Evolutionary conservation across 176 grass and related monocot genomes (phyloP), one percentile per base, ranked within the genome.

Genomic region (Phoenix roebelenii): DNA sequence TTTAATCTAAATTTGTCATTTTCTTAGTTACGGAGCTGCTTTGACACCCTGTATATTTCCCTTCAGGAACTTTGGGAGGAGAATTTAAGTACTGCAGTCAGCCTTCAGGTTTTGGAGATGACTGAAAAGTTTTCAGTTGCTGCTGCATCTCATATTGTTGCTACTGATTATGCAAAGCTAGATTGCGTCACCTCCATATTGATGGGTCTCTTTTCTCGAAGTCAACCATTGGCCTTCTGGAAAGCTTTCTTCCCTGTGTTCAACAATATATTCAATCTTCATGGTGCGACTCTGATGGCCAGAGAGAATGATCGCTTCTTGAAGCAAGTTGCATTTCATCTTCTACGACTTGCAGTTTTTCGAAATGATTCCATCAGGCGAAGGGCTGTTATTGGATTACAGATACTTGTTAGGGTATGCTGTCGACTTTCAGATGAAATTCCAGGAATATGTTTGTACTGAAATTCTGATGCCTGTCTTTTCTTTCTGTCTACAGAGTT

Each of bases 301-400:
- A 98, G 93, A 75, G 93, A 98, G 73, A 98, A 98, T 72, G 93
- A 98, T 25, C 93, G 93, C 59, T 98, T 98, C 64, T 84, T 98
- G 75, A 98, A 98, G 73, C 87, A 98, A 85, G 83, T 92, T 73
- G 84, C 93, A 57, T 98, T 98, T 84, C 93, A 98, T 79, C 81
- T 98, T 61, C 48, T 98, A 69, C 78, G 87, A 6, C 87, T 98
- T 73, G 93, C 84, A 67, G 87, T 92, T 80, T 98, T 98, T 66
- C 82, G 76, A 59, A 98, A 98, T 64, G 84, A 92, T 66, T 92
- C 84, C 5, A 80, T 98, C 61, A 80, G 93, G 52, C 85, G 71
- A 85, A 77, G 87, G 64, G 87, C 93, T 28, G 87, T 98, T 61
- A 54, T 89, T 4, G 84, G 87, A 19, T 74, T 98, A 65, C 87